phyloP scores from a whole-genome alignment of 2,329 filamentous ascomycete species.

The Acrocalymma vagum region DNA sequence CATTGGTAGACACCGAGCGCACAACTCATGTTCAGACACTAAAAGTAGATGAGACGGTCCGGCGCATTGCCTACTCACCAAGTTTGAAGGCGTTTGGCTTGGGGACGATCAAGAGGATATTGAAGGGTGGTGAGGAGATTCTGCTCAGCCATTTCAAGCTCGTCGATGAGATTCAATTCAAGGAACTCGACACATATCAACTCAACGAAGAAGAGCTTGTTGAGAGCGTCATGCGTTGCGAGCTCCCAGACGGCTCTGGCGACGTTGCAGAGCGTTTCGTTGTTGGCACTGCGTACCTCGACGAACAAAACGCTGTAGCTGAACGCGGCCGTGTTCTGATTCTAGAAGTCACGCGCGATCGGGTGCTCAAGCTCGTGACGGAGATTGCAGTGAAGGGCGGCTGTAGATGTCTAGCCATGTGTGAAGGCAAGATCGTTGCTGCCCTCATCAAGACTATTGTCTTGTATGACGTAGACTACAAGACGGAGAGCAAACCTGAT shows the following conservation, averaged over 20 bases:
- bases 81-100: constrained; percentile 83
- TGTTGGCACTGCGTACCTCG: constrained; percentile 86
- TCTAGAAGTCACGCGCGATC: constrained; percentile 80
- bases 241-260: constrained; percentile 69
- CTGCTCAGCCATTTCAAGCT: constrained; percentile 84
- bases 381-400: constrained; percentile 78
- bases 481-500: constrained; percentile 59
- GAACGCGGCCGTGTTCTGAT: constrained; percentile 81
- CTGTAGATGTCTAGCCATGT: constrained; percentile 79
- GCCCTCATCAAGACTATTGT: constrained; percentile 86
- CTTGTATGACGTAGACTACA: constrained; percentile 66
- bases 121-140: constrained; percentile 75
- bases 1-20: constrained; percentile 81
- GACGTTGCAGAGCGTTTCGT: constrained; percentile 78
- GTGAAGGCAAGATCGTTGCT: constrained; percentile 79
- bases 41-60: constrained; percentile 80
- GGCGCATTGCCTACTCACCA: constrained; percentile 85
- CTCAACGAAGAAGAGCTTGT: constrained; percentile 77
- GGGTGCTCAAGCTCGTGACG: constrained; percentile 75
- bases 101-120: constrained; percentile 80
- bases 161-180: constrained; percentile 89
- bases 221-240: constrained; percentile 82
- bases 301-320: constrained; percentile 61
- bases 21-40: constrained; percentile 89
- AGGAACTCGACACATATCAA: constrained; percentile 74